Evolutionary conservation across 768 basidiomycete genomes (phyloP).

Genomic region (Baorangia bicolor): DNA sequence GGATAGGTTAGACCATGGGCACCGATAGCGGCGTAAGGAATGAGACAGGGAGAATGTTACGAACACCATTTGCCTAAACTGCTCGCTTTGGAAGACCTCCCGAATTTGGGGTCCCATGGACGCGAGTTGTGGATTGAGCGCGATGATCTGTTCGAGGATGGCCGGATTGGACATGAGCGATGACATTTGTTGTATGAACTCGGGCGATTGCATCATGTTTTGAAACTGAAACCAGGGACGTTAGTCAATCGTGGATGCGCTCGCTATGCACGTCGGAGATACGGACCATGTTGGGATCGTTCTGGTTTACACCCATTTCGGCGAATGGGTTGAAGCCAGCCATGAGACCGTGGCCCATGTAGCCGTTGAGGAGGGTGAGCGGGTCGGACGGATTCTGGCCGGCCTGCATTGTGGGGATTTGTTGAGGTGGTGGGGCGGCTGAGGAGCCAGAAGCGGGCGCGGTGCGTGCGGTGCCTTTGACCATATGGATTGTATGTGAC

Average conservation of each 20-base stretch:
- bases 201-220: conserved; percentile 79
- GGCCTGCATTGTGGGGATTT: conserved; percentile 80
- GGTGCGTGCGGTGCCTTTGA: conserved; percentile 71
- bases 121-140: conserved; percentile 74
- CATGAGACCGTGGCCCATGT: conserved; percentile 75
- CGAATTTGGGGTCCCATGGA: conserved; percentile 80
- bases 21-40: neutral
- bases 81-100: conserved; percentile 71
- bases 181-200: conserved; percentile 88
- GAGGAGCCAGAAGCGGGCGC: conserved; percentile 36
- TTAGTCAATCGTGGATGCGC: neutral
- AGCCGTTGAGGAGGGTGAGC: conserved; percentile 77
- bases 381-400: conserved; percentile 90
- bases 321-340: conserved; percentile 91
- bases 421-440: conserved; percentile 39
- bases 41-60: conserved; percentile 22
- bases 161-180: conserved; percentile 82
- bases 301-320: conserved; percentile 85
- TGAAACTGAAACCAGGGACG: conserved; percentile 53
- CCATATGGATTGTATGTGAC: conserved; percentile 89
- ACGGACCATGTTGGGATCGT: conserved; percentile 91
- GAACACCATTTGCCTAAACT: conserved; percentile 75
- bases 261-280: neutral
- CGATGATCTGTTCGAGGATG: conserved; percentile 85
- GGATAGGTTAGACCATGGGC: neutral